Evolutionary conservation across 225 moss, liverwort and hornwort genomes (phyloP).

Genomic region (Rhytidiadelphus loreus): DNA sequence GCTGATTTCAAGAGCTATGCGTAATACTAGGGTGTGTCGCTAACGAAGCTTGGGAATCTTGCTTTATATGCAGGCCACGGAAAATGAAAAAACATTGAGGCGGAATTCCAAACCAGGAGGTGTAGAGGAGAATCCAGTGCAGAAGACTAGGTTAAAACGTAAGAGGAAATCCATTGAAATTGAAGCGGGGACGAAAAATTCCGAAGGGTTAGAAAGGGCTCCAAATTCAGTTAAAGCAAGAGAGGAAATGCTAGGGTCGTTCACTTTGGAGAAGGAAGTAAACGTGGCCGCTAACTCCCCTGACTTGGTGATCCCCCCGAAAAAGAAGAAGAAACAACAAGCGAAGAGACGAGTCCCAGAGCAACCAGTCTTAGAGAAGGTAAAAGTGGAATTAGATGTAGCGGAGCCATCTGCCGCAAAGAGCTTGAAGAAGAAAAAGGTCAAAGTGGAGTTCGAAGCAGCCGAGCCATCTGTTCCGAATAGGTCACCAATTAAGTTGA

Average conservation of each 20-base stretch:
- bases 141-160: neutral
- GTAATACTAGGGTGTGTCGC: neutral
- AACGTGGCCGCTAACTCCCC: neutral
- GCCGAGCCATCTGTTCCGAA: neutral
- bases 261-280: neutral
- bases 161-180: conserved; percentile 16
- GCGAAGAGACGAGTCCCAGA: neutral
- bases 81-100: neutral
- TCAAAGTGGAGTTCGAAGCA: neutral
- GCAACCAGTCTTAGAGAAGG: neutral
- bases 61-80: neutral
- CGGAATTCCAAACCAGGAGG: neutral
- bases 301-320: neutral
- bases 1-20: neutral
- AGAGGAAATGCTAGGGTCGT: neutral
- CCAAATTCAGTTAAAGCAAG: neutral
- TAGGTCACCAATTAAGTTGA: neutral
- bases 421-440: neutral
- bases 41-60: neutral
- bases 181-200: neutral
- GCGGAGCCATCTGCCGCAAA: neutral
- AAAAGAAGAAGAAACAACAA: neutral
- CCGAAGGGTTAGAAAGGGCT: neutral
- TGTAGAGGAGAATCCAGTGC: neutral
- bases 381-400: neutral